Evolutionary conservation across 2,329 filamentous ascomycete genomes (phyloP), one percentile per base, ranked within the genome.

Genomic region (Fonsecaea monophora): DNA sequence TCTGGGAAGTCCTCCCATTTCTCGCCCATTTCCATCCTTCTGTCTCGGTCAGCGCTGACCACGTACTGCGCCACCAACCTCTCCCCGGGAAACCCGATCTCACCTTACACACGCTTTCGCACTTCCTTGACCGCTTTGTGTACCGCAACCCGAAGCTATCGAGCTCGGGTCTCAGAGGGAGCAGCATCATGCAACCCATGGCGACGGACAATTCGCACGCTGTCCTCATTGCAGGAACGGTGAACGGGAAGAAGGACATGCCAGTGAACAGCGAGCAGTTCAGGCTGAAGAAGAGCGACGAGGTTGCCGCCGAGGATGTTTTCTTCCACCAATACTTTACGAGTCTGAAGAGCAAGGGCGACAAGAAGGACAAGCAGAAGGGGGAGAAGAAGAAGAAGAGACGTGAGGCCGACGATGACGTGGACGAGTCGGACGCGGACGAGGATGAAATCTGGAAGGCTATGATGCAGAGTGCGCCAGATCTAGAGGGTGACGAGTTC

Each of bases 261-360:
- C 85, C 89, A 2, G 85, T 99, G 78, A 99, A 99, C 79, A 90
- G 90, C 1, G 91, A 96, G 69, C 83, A 87, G 2, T 99, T 99
- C 84, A 97, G 93, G 92, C 90, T 89, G 74, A 92, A 92, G 86
- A 94, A 92, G 81, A 84, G 86, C n/a, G 89, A 92, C 70, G 89
- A 98, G 62, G 90, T 99, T 53, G 89, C 91, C 2, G 92, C 89
- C 0, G 94, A 99, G 71, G 95, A 99, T 76, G 91, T 93, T 45
- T 99, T 99, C 87, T 99, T 99, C 87, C 95, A 99, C 79, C 89
- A 92, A 72, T 99, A 99, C 86, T 99, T 99, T 80, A 89, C 87
- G 67, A 87, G 89, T 68, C 80, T 91, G 63, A 88, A 88, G 69
- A 84, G 84, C 3, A 65, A 66, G 57, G 62, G 32, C 5, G 30